These are phyloP conservation scores for Colletotrichum cereale DNA, from an alignment of 2,329 filamentous ascomycete species.

Conservation along the genomic window DNA sequence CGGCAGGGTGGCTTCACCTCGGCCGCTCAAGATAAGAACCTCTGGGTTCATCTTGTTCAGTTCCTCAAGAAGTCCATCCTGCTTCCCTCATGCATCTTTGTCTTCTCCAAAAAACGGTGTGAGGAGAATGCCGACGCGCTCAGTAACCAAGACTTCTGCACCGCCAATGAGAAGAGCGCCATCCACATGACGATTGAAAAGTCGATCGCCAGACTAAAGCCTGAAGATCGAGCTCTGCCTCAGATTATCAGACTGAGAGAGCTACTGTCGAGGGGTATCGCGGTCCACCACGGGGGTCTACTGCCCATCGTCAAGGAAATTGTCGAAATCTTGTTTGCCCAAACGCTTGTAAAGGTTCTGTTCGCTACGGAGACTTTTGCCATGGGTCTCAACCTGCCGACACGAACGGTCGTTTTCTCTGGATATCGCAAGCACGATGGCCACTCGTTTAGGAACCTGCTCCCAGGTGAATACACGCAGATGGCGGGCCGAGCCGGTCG, in stretches of 20 bases:
- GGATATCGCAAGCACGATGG: conserved; percentile 98
- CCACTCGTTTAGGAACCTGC: conserved; percentile 87
- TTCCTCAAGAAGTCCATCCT: conserved; percentile 88
- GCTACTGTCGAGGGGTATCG: conserved; percentile 87
- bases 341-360: conserved; percentile 93
- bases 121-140: conserved; percentile 97
- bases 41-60: conserved; percentile 97
- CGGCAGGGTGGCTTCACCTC: conserved; percentile 88
- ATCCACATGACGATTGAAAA: conserved; percentile 98
- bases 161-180: conserved; percentile 91
- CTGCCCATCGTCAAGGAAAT: conserved; percentile 98
- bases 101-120: conserved; percentile 97
- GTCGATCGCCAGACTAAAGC: conserved; percentile 90
- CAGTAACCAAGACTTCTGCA: conserved; percentile 95
- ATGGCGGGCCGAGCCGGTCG: conserved; percentile 97
- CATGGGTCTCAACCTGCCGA: conserved; percentile 97
- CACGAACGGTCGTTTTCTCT: conserved; percentile 96
- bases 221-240: conserved; percentile 89
- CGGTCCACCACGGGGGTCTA: conserved; percentile 94
- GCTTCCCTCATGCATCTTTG: conserved; percentile 94
- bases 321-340: conserved; percentile 95
- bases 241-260: conserved; percentile 92
- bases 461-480: conserved; percentile 97
- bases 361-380: conserved; percentile 99
- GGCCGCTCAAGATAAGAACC: conserved; percentile 92